Evolutionary conservation across 2,329 filamentous ascomycete species (phyloP), one percentile per base, ranked within the genome.

Genomic region (Leptographium flavum): DNA sequence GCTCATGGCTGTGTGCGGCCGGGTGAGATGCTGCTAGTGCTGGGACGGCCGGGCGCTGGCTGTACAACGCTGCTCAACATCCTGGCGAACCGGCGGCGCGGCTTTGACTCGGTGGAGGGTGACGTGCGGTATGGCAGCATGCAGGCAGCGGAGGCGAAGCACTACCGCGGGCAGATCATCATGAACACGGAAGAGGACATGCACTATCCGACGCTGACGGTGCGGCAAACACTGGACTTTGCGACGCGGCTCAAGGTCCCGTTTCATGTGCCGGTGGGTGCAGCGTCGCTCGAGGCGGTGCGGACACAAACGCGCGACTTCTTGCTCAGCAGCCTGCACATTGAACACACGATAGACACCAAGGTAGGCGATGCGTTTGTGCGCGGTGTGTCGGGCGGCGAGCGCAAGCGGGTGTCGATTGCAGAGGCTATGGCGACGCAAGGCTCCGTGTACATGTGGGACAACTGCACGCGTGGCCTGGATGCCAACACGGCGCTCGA

Each of bases 401-500:
- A 82, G 55, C 68, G 76, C 49, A 86, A 88, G 62, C 76, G 84
- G 57, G 83, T 88, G 5, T 80, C 74, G 41, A 85, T 87, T 52
- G 80, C 79, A 4, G 82, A 87, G 59, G 79, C 79, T 5, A 74
- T 83, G 48, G 70, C 71, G 9, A 66, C 67, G 0, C 60, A 68
- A 14, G 73, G 74, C 2, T 78, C 71, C 31, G 65, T 75, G 2
- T 79, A 83, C 57, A 81, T 78, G 47, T 87, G 83, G 83, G 83
- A 80, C 51, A 83, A 83, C 49, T 76, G 72, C 4, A 83, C 78
- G 0, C 67, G 69, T 45, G 80, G 80, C 2, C 62, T 84, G 2
- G 80, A 84, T 53, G 71, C 75, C 6, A 74, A 70, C 21, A 83
- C 0, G 0, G 80, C 80, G 1, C 58, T 82, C 14, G 76, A 83